Conservation (phyloP, 441 rosid genomes). For the Raphanus hybrid region DNA sequence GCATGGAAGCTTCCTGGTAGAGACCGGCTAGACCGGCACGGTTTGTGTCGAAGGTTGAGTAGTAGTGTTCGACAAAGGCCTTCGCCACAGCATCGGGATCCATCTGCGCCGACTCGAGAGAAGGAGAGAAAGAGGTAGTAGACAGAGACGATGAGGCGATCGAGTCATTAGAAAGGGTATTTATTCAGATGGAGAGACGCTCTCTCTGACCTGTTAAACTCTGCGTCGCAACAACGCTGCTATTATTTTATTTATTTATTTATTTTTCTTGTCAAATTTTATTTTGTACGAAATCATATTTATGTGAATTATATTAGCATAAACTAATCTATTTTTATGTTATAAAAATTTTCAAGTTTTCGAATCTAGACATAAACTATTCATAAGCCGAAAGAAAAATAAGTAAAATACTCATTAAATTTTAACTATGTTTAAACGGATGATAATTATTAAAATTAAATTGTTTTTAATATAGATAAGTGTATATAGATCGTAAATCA, state of each 20-base stretch:
- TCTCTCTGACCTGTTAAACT: slow-evolving; percentile 15
- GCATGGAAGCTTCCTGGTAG: slow-evolving; percentile 87
- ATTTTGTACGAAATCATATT: neutral
- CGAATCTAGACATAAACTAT: no score
- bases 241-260: neutral
- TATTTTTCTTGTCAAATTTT: neutral
- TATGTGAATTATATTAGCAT: neutral
- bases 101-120: slow-evolving; percentile 47
- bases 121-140: neutral
- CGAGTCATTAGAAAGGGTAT: slow-evolving; percentile 7
- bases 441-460: no score
- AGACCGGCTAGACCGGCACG: slow-evolving; percentile 67
- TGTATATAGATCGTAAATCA: no score
- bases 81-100: slow-evolving; percentile 87
- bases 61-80: slow-evolving; percentile 96
- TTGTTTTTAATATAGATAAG: no score
- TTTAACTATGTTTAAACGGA: no score
- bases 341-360: no score
- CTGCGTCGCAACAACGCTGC: slow-evolving; percentile 39
- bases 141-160: neutral
- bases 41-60: slow-evolving; percentile 80
- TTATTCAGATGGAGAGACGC: slow-evolving; percentile 7
- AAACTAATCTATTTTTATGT: no score
- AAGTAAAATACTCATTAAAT: no score
- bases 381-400: no score